Evolutionary conservation across 345 rosid species (phyloP).

Genomic region (Xanthoceras sorbifolium): DNA sequence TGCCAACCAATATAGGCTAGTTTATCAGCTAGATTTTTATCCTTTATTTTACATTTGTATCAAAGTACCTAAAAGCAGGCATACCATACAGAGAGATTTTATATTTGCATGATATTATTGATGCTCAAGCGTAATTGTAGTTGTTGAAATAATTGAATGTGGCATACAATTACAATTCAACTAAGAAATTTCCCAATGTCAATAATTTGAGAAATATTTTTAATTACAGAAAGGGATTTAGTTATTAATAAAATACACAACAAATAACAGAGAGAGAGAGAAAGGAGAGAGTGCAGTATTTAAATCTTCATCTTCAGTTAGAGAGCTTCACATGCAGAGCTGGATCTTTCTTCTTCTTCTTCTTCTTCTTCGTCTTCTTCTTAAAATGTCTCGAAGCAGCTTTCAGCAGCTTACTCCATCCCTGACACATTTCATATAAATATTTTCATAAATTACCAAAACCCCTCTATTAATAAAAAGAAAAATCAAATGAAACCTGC

Average conservation of each 20-base stretch:
- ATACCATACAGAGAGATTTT: too few relatives aligned
- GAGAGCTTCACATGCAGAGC: conserved; percentile 45
- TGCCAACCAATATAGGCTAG: too few relatives aligned
- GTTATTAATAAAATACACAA: too few relatives aligned
- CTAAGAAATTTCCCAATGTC: not conserved
- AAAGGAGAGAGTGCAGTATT: too few relatives aligned
- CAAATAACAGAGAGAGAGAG: not conserved
- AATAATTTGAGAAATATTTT: not conserved
- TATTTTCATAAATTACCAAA: not conserved
- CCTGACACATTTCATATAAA: conserved; percentile 35
- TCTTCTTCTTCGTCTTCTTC: conserved; percentile 60
- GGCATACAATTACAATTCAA: not conserved
- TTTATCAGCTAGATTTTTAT: too few relatives aligned
- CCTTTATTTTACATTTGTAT: too few relatives aligned
- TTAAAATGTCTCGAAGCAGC: conserved; percentile 81
- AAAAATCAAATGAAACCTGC: not conserved
- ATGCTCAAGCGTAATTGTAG: too few relatives aligned
- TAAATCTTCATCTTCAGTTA: conserved; percentile 1
- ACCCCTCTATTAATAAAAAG: too few relatives aligned
- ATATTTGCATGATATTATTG: too few relatives aligned
- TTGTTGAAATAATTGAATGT: not conserved
- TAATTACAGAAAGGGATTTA: not conserved
- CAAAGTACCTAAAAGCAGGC: too few relatives aligned
- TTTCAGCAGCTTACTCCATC: conserved; percentile 67
- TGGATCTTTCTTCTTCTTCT: conserved; percentile 52